These are phyloP conservation scores for Quercus dentata DNA, from an alignment of 306 rosid species.

Conservation along the genomic window DNA sequence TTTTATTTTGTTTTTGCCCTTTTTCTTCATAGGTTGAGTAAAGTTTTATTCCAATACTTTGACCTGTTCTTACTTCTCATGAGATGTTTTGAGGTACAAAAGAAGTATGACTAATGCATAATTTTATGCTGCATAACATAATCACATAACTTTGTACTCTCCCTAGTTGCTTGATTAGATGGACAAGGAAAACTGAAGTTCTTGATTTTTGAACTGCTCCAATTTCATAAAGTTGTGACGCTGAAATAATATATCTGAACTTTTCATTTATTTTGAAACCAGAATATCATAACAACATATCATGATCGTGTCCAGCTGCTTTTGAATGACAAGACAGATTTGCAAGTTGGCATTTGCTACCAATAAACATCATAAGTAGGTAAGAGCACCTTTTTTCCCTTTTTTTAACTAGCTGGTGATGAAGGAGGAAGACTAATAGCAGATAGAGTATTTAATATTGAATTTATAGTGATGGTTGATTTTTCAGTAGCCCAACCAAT, in stretches of 20 bases:
- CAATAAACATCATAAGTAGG: neutral
- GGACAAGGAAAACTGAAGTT: neutral
- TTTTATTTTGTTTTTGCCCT: neutral
- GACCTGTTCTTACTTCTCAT: neutral
- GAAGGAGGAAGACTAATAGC: neutral
- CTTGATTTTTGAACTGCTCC: neutral
- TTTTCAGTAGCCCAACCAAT: neutral
- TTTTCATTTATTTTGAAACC: neutral
- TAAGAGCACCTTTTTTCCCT: neutral
- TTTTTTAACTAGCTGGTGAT: neutral
- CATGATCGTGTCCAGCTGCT: neutral
- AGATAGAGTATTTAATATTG: neutral
- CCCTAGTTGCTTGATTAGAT: neutral
- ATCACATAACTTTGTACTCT: neutral
- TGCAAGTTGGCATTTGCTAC: neutral
- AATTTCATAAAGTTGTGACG: neutral
- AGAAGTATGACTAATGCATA: neutral
- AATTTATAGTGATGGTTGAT: neutral
- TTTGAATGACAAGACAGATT: neutral
- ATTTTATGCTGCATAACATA: neutral
- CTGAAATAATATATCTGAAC: neutral
- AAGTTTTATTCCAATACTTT: neutral
- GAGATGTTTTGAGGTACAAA: neutral
- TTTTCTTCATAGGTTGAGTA: neutral
- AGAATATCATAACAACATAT: neutral